These are phyloP conservation scores for sunflower (Helianthus annuus) DNA, from an alignment of 129 eudicot species.

Conservation along the genomic window DNA sequence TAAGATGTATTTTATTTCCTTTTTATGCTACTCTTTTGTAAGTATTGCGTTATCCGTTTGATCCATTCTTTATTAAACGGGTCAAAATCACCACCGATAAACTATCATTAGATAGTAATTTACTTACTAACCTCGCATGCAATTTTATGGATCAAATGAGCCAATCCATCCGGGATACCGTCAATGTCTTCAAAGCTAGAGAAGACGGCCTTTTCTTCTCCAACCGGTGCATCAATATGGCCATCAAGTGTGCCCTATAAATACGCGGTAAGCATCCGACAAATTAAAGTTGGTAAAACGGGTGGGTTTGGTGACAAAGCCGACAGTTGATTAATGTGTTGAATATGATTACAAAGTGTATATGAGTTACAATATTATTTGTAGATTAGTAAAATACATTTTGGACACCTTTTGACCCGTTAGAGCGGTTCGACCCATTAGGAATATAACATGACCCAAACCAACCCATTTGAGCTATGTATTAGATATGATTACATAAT, in stretches of 20 bases:
- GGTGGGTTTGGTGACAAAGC: neutral
- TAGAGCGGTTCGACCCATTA: too few species aligned
- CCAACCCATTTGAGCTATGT: too few species aligned
- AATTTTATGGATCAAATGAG: conserved; percentile 57
- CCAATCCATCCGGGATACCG: conserved; percentile 62
- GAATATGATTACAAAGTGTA: too few species aligned
- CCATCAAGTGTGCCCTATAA: conserved; percentile 50
- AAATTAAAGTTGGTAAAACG: neutral
- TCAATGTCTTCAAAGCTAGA: conserved; percentile 47
- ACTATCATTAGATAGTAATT: neutral
- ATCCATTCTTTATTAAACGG: neutral
- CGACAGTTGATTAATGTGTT: too few species aligned
- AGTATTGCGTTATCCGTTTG: too few species aligned
- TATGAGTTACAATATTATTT: neutral
- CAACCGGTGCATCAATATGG: conserved; percentile 14
- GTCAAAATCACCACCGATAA: neutral
- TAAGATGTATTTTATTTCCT: neutral
- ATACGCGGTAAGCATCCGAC: neutral
- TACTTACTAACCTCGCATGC: conserved; percentile 66
- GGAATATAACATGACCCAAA: too few species aligned
- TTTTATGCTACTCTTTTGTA: too few species aligned
- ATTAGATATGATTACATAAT: neutral
- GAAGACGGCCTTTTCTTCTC: conserved; percentile 48
- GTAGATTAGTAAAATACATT: too few species aligned
- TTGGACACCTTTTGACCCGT: too few species aligned